Base-by-base conservation (phyloP, 805 yeast genomes). In the Candida dajiaensis region DNA sequence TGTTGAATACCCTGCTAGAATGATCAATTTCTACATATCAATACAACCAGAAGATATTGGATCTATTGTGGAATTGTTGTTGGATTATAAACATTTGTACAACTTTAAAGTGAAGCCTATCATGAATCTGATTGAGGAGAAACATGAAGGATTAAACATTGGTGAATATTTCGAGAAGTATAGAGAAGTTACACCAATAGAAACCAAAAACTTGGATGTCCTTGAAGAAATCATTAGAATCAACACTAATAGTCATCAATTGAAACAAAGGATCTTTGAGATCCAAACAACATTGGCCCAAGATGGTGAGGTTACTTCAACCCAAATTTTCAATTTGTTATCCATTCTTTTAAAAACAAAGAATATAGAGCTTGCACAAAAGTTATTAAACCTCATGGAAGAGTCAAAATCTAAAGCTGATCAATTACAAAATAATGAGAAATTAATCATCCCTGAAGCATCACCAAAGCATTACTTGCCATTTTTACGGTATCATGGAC, bases 381-480 rank as follows among this genome's bases (percentile, higher is more conserved):
- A 53, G 19, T 51, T 74, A 0, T 50, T 74, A 12, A 33, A 50
- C 1, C 56, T 62, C 38, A 53, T 72, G 64, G 71, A 66, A 40
- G 36, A 62, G 5, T 47, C 57, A 29, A 49, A 26, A 53, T 51
- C 3, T 16, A 50, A 6, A 29, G 48, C 3, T 41, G 43, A 7
- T 18, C 59, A 59, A 1, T 48, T 62, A 7, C 38, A 39, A 6
- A 15, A 15, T 5, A 36, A 33, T 20, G 44, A 45, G 5, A 44
- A 51, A 9, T 38, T 45, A 11, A 39, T 56, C 10, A 58, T 68
- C 31, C 71, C 77, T 3, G 61, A 69, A 2, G 70, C 69, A 0
- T 66, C 64, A 36, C 59, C 77, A 0, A 70, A 70, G 48, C 67
- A 70, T 39, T 76, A 73, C 46, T 57, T 71, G 2, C 62, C 67